Evolutionary conservation across 148 eudicot species (phyloP).

Genomic region (Nyssa sinensis): DNA sequence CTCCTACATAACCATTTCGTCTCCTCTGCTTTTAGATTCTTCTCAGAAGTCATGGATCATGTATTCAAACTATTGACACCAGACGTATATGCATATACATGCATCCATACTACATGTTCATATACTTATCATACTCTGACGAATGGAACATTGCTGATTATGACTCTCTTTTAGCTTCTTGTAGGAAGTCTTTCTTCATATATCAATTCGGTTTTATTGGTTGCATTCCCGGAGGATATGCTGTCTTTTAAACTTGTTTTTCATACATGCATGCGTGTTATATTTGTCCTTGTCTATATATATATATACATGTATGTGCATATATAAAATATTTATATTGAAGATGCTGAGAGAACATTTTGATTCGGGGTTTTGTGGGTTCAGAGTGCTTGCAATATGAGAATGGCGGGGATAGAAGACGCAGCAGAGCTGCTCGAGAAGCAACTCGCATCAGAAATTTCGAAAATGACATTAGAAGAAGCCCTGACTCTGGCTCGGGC

Average conservation of each 20-base stretch:
- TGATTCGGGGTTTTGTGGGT: slow-evolving; percentile 16
- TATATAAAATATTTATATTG: neutral
- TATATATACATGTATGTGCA: neutral
- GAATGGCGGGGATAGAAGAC: slow-evolving; percentile 67
- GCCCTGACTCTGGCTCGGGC: slow-evolving; percentile 66
- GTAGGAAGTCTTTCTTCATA: neutral
- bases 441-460: slow-evolving; percentile 68
- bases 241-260: neutral
- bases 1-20: neutral
- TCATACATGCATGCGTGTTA: neutral
- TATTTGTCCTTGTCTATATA: neutral
- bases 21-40: neutral
- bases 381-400: slow-evolving; percentile 86
- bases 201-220: neutral
- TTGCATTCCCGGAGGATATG: neutral
- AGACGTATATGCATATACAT: neutral
- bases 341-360: slow-evolving; percentile 1
- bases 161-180: slow-evolving; percentile 2
- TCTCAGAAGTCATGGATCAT: too few relatives aligned
- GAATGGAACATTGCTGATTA: too few relatives aligned
- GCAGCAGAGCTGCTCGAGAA: slow-evolving; percentile 81
- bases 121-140: neutral
- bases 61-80: too few relatives aligned
- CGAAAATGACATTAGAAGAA: slow-evolving; percentile 78
- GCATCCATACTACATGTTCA: neutral